Percentiles rank a stretch among this genome's conserved stretches.
Conservation (phyloP, 257 asterid species). For the Lycium ferocissimum region DNA sequence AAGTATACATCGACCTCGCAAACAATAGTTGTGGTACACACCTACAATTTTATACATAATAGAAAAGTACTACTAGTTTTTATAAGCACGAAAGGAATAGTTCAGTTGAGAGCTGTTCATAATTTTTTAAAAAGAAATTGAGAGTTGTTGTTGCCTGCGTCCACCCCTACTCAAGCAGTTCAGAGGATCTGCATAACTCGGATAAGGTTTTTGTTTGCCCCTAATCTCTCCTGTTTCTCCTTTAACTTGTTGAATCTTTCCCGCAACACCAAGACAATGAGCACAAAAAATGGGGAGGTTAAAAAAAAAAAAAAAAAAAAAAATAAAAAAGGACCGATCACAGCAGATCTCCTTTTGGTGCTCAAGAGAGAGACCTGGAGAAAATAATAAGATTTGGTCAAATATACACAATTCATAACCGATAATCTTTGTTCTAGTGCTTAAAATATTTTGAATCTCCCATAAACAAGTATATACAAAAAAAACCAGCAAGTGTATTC, state of each 20-base stretch:
- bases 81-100: too few relatives aligned
- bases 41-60: too few relatives aligned
- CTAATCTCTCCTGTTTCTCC: background rate
- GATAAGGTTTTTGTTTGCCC: background rate
- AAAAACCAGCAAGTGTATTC: background rate
- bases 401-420: background rate
- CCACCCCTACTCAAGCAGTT: too few relatives aligned
- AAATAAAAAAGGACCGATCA: background rate
- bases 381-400: too few relatives aligned
- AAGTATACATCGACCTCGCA: background rate
- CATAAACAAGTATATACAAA: background rate
- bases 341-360: background rate
- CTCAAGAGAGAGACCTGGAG: too few relatives aligned
- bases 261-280: constrained; percentile 29
- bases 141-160: too few relatives aligned
- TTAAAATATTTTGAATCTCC: background rate
- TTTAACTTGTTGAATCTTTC: constrained; percentile 20
- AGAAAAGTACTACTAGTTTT: too few relatives aligned
- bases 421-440: background rate
- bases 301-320: background rate
- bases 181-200: background rate
- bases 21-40: too few relatives aligned
- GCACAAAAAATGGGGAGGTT: background rate
- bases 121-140: too few relatives aligned
- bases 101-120: background rate